These are phyloP conservation scores for Aspergillus candidus DNA, from an alignment of 2,329 filamentous ascomycete genomes.

Conservation along the genomic window DNA sequence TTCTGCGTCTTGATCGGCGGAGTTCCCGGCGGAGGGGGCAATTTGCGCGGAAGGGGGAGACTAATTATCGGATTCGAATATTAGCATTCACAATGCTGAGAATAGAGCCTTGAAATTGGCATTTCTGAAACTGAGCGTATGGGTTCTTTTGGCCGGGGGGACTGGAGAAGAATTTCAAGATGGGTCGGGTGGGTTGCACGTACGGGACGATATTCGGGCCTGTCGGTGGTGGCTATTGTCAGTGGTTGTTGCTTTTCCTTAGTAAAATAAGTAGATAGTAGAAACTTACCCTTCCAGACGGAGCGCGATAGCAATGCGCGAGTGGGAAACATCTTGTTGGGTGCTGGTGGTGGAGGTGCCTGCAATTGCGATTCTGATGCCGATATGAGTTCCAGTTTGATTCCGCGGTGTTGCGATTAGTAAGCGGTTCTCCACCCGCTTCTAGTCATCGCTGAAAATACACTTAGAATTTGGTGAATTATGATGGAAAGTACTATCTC, in stretches of 20 bases:
- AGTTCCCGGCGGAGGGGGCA: constrained; percentile 54
- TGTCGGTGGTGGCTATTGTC: constrained; percentile 24
- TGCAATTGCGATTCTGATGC: constrained; percentile 2
- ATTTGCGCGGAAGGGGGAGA: constrained; percentile 36
- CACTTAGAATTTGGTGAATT: too few relatives aligned
- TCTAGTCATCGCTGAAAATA: constrained; percentile 7
- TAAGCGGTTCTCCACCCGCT: not conserved
- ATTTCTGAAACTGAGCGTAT: too few relatives aligned
- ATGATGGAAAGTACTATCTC: too few relatives aligned
- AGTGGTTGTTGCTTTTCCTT: constrained; percentile 7
- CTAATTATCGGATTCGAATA: constrained; percentile 19
- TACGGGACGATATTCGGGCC: constrained; percentile 68
- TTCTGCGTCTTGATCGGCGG: constrained; percentile 80
- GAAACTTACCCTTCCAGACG: constrained; percentile 74
- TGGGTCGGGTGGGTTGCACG: constrained; percentile 27
- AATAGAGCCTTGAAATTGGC: too few relatives aligned
- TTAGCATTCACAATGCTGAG: not conserved
- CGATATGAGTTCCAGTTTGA: too few relatives aligned
- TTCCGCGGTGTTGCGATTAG: constrained; percentile 1
- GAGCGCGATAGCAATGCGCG: constrained; percentile 65
- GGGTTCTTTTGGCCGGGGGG: not conserved
- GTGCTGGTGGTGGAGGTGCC: constrained; percentile 4
- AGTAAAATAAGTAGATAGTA: not conserved
- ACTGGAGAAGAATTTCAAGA: not conserved
- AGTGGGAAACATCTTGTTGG: constrained; percentile 60